A percentile compares a stretch with the other conserved stretches of the same genome.
phyloP scores from a whole-genome alignment of 2,329 filamentous ascomycete genomes.

The Xylariaceae sp. region DNA sequence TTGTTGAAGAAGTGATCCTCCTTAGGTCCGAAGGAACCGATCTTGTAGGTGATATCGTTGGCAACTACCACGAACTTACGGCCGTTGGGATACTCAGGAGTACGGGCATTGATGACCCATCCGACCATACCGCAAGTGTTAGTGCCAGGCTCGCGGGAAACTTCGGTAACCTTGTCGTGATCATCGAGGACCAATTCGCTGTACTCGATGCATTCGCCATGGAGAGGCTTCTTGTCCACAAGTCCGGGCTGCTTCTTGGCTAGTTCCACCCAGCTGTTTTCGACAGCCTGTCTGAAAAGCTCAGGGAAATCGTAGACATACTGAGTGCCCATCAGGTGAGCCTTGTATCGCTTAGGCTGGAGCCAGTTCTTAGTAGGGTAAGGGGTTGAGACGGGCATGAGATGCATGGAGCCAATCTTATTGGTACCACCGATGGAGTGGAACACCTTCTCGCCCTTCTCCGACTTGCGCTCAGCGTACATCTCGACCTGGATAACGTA shows the following conservation, averaged over 20 bases:
- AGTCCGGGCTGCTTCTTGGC: conserved; percentile 68
- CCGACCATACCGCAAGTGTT: conserved; percentile 98
- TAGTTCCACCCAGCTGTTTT: conserved; percentile 84
- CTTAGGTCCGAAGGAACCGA: conserved; percentile 91
- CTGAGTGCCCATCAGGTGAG: conserved; percentile 97
- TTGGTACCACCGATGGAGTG: conserved; percentile 93
- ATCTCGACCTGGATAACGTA: conserved; percentile 97
- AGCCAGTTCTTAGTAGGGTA: conserved; percentile 98
- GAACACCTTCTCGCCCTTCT: conserved; percentile 98
- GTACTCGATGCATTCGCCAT: conserved; percentile 89
- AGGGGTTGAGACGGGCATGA: conserved; percentile 83
- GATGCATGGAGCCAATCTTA: conserved; percentile 92
- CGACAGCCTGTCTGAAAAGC: conserved; percentile 94
- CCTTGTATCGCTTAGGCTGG: conserved; percentile 98
- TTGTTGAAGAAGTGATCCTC: conserved; percentile 99
- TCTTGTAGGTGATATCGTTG: conserved; percentile 99
- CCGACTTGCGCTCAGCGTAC: conserved; percentile 95
- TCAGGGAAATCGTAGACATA: conserved; percentile 99
- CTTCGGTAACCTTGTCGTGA: conserved; percentile 83
- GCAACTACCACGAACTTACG: conserved; percentile 92
- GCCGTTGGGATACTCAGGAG: conserved; percentile 89
- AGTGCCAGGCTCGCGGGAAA: conserved; percentile 88
- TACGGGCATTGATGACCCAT: conserved; percentile 91
- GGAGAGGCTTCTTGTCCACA: conserved; percentile 72
- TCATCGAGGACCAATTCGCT: conserved; percentile 94